Evolutionary conservation across 192 early-diverging fungal genomes (phyloP), one percentile per base, ranked within the genome.

Genomic region (Haplosporangium gracile): DNA sequence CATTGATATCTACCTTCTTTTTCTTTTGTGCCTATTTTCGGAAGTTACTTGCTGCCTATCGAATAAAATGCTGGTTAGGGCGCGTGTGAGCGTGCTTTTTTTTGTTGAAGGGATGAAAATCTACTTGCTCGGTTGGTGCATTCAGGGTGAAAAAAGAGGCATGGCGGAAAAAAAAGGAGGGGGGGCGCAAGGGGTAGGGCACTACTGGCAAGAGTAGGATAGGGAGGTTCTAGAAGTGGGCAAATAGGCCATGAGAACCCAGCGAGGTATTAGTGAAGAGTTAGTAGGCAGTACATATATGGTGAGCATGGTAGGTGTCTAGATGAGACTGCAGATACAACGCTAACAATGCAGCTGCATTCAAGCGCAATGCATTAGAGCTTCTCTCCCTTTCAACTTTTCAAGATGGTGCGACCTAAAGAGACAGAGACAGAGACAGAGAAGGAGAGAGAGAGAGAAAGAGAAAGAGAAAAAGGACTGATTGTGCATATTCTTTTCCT

Each of bases 11-110:
- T 43, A 2, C 24, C 45, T 22, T 36, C n/a, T 9, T 57, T 57
- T 57, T 57, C 55, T 26, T 57, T 57, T 57, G 55, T 57, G n/a
- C 26, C 55, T 57, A 57, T 57, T 57, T 57, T 57, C 55, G n/a
- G 55, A 26, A 9, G n/a, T 26, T 24, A 47, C 10, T n/a, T 26
- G 22, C 16, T 51, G 49, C 1, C 49, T 16, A 51, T 22, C 9
- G 16, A 20, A 18, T 5, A 43, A 43, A 11, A 43, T 15, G 2
- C 20, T 51, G 49, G 20, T 1, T 51, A 51, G 16, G 49, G 49
- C 18, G 49, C 47, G 47, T 43, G 42, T 43, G 15, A 49, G 47
- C 16, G 49, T 51, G 49, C 13, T 49, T 8, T 57, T 57, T n/a
- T 55, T n/a, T 55, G 10, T n/a, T 26, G 55, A 26, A 24, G 55